Evolutionary conservation across 176 grass and related monocot genomes (phyloP).

Genomic region (Oryza officinalis): DNA sequence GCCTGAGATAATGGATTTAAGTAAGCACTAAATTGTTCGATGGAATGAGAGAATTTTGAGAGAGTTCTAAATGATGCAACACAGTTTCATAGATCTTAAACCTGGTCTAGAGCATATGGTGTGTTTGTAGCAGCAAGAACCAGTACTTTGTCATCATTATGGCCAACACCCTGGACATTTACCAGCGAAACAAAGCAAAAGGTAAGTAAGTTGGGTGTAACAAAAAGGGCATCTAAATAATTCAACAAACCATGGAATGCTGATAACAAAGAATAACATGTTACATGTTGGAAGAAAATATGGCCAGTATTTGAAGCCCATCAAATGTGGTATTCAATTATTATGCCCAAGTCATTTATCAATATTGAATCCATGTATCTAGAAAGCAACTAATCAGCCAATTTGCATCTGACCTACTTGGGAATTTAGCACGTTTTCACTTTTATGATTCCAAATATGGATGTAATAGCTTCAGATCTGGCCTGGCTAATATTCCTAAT

Average conservation of each 20-base stretch:
- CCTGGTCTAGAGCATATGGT: constrained; percentile 94
- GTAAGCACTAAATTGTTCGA: constrained; percentile 31
- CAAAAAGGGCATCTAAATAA: background rate
- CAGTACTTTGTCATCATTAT: constrained; percentile 98
- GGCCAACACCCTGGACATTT: constrained; percentile 78
- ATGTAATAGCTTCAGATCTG: background rate
- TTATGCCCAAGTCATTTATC: background rate
- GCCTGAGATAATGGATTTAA: constrained; percentile 56
- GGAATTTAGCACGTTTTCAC: background rate
- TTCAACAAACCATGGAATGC: background rate
- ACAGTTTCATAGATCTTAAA: constrained; percentile 25
- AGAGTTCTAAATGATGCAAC: background rate
- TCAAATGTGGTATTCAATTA: background rate
- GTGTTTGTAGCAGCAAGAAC: constrained; percentile 98
- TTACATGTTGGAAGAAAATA: background rate
- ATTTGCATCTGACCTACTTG: background rate
- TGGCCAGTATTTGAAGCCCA: background rate
- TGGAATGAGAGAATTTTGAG: background rate
- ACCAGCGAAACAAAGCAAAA: background rate
- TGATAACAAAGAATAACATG: background rate
- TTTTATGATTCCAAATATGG: background rate
- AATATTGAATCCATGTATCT: background rate
- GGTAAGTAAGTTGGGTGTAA: background rate
- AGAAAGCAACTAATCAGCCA: background rate
- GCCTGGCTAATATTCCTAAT: background rate